These are phyloP conservation scores for Pezicula neosporulosa DNA, from an alignment of 2,329 filamentous ascomycete genomes.

Conservation along the genomic window DNA sequence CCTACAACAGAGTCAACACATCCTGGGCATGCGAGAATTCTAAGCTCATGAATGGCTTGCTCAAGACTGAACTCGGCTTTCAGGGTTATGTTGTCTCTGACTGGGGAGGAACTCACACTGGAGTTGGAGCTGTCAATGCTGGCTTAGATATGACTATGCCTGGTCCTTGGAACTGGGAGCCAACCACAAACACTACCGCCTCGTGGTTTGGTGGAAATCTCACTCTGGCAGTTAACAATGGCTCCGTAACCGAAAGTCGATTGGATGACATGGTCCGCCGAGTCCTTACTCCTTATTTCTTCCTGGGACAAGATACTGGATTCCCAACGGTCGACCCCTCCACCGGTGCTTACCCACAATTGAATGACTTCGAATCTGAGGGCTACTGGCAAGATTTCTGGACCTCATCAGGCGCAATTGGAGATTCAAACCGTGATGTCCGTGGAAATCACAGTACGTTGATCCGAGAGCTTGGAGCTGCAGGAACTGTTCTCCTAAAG, in stretches of 20 bases:
- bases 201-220: conserved; percentile 21
- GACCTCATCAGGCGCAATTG: not conserved
- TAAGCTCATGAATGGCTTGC: conserved; percentile 38
- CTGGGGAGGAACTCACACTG: conserved; percentile 39
- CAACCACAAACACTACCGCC: not conserved
- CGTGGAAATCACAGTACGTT: conserved; percentile 34
- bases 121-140: conserved; percentile 34
- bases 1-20: conserved; percentile 59
- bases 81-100: conserved; percentile 38
- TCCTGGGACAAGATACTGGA: conserved; percentile 43
- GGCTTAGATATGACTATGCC: conserved; percentile 45
- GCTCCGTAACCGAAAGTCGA: conserved; percentile 60
- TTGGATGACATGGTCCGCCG: conserved; percentile 65
- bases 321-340: conserved; percentile 39
- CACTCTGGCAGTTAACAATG: conserved; percentile 54
- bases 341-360: conserved; percentile 30
- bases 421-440: conserved; percentile 37
- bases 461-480: conserved; percentile 43
- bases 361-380: conserved; percentile 47
- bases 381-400: conserved; percentile 18
- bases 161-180: conserved; percentile 8
- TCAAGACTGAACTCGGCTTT: conserved; percentile 49
- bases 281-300: conserved; percentile 52
- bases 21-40: conserved; percentile 46
- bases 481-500: conserved; percentile 67